Conservation (phyloP, 352 stramenopile species). For the Globisporangium acanthophoron region DNA sequence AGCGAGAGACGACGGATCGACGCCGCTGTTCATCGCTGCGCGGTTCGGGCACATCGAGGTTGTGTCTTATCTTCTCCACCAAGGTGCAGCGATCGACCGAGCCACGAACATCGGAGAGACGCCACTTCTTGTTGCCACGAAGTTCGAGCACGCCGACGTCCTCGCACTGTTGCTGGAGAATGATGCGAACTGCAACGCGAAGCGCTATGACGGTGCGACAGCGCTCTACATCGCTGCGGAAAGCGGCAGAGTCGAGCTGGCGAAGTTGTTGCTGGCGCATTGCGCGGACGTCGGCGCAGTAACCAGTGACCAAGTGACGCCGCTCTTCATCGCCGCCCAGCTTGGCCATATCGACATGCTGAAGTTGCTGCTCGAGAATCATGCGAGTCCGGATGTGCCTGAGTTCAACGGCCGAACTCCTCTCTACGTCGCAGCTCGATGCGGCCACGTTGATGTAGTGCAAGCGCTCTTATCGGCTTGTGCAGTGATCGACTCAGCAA, state of each 20-base stretch:
- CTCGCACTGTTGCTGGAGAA: not conserved
- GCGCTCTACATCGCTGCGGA: not conserved
- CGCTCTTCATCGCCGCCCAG: not conserved
- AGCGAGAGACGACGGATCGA: not conserved
- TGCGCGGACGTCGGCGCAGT: not conserved
- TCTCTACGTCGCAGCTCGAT: not conserved
- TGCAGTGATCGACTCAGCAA: not conserved
- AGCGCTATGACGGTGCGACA: not conserved
- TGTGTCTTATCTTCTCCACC: not conserved
- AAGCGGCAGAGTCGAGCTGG: not conserved
- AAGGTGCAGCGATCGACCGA: not conserved
- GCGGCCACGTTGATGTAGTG: not conserved
- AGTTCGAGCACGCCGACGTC: not conserved
- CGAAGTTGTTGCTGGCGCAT: not conserved
- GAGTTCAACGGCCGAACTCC: not conserved
- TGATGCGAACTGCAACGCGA: not conserved
- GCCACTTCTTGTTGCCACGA: not conserved
- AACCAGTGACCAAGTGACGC: not conserved
- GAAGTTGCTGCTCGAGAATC: not conserved
- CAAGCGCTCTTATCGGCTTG: not conserved
- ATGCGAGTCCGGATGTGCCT: not conserved
- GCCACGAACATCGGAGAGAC: not conserved
- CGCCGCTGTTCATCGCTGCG: not conserved
- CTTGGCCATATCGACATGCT: not conserved
- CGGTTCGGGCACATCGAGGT: not conserved